Evolutionary conservation across 208 protist genomes (phyloP).

Genomic region (Trypanosoma mega): DNA sequence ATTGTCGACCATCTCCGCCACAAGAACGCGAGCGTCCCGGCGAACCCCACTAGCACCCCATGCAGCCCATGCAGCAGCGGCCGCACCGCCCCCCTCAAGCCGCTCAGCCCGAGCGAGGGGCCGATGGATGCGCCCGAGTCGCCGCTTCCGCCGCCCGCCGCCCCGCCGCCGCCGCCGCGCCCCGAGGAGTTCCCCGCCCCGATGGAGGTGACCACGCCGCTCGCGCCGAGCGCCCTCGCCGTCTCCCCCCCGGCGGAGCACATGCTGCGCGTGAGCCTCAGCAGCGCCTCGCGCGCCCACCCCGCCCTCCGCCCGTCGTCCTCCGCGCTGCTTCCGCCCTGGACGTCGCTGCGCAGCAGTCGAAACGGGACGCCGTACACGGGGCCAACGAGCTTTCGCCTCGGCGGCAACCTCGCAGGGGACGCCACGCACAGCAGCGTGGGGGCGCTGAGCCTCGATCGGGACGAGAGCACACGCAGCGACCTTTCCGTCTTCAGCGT

Average conservation of each 20-base stretch:
- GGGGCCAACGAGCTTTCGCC: conserved; percentile 14
- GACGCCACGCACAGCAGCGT: neutral
- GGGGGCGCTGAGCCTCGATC: conserved; percentile 9
- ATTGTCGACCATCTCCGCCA: conserved; percentile 35
- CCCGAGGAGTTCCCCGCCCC: too few relatives aligned
- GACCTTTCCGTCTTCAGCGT: conserved; percentile 60
- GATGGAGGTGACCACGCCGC: neutral
- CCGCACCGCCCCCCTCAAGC: neutral
- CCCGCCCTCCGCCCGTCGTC: conserved; percentile 8
- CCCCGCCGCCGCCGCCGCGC: too few relatives aligned
- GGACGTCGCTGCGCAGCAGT: conserved; percentile 23
- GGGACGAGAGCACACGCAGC: conserved; percentile 40
- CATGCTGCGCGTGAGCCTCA: conserved; percentile 8
- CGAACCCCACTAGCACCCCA: conserved; percentile 16
- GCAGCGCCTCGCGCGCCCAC: conserved; percentile 7
- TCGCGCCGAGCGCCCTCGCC: neutral
- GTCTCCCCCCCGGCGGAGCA: conserved; percentile 5
- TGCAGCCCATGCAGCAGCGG: conserved; percentile 8
- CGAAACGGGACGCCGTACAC: conserved; percentile 20
- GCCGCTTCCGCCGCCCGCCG: too few relatives aligned
- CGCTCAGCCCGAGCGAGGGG: too few relatives aligned
- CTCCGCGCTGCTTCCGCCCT: conserved; percentile 13
- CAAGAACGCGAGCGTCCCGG: conserved; percentile 6
- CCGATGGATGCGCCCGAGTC: too few relatives aligned
- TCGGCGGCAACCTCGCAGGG: neutral